These are phyloP conservation scores for Neonectria sp. DNA, from an alignment of 2,329 filamentous ascomycete species.

Conservation along the genomic window DNA sequence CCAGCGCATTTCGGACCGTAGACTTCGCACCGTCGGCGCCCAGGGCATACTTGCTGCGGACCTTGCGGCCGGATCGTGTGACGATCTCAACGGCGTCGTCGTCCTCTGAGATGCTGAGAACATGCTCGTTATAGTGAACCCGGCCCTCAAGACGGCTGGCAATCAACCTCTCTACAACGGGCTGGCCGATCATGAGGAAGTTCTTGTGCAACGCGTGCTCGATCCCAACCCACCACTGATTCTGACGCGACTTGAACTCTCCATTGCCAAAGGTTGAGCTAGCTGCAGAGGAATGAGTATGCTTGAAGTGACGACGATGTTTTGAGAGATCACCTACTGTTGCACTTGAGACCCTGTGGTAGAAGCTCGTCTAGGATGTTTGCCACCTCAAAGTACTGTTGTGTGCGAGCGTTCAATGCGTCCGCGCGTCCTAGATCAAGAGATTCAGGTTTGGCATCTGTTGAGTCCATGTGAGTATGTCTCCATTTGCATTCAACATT, in stretches of 20 bases:
- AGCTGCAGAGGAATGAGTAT: conserved; percentile 47
- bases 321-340: conserved; percentile 55
- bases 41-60: conserved; percentile 60
- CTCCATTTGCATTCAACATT: neutral
- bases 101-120: conserved; percentile 69
- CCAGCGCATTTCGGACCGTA: conserved; percentile 58
- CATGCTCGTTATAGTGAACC: conserved; percentile 57
- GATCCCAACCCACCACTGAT: conserved; percentile 63
- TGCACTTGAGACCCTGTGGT: conserved; percentile 62
- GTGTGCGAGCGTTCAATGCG: conserved; percentile 64
- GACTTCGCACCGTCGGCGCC: conserved; percentile 69
- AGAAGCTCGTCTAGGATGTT: conserved; percentile 60
- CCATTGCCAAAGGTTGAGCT: conserved; percentile 64
- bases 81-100: conserved; percentile 60
- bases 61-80: conserved; percentile 50
- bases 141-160: conserved; percentile 50
- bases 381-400: conserved; percentile 63
- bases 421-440: conserved; percentile 62
- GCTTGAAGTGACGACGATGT: neutral
- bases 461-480: neutral
- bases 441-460: conserved; percentile 57
- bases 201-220: conserved; percentile 62
- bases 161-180: conserved; percentile 60
- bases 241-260: conserved; percentile 63
- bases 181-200: conserved; percentile 66